Evolutionary conservation across 331 rosid species (phyloP), one percentile per base, ranked within the genome.

Genomic region (Rhamnella rubrinervis): DNA sequence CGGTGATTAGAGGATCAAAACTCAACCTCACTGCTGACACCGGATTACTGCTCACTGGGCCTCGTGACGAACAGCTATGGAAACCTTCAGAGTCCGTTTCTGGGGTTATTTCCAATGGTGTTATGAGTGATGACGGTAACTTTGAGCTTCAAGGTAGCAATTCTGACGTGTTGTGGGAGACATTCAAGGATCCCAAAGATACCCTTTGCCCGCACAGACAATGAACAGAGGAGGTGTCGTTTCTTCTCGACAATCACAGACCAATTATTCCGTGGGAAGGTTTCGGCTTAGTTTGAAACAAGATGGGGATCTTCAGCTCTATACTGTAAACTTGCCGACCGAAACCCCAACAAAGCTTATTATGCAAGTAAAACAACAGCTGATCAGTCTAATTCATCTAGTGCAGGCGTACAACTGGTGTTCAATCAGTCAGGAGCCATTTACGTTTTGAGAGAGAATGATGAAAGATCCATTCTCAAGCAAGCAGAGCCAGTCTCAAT

Each of bases 41-140:
- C 12, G 89, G 95, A 1, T 70, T 88, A 12, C 73, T 82, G 15
- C 79, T 88, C 6, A 75, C 74, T 23, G 23, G 40, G 71, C 87
- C 87, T 50, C 61, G 21, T 61, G 89, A 83, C 40, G 37, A 6
- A 1, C 13, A 4, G 55, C 38, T 88, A 0, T 86, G 95, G 95
- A 75, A 8, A 0, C 15, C 49, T 44, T 57, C 72, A 1, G 58
- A 0, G 0, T 19, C 55, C n/a, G 2, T 31, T 7, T 2, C 0
- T 51, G 80, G 35, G 3, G 17, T 18, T 4, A 89, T 74, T 63
- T 38, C 76, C 31, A 14, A 0, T 4, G 91, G 79, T 6, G 55
- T 75, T 7, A 38, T 88, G 35, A 77, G 57, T 58, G 80, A 88
- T 17, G 67, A 71, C 5, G 91, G 95, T 5, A 86, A 86, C 80